These are phyloP conservation scores for Camellia oleifera DNA, from an alignment of 179 eudicot species.

Conservation along the genomic window DNA sequence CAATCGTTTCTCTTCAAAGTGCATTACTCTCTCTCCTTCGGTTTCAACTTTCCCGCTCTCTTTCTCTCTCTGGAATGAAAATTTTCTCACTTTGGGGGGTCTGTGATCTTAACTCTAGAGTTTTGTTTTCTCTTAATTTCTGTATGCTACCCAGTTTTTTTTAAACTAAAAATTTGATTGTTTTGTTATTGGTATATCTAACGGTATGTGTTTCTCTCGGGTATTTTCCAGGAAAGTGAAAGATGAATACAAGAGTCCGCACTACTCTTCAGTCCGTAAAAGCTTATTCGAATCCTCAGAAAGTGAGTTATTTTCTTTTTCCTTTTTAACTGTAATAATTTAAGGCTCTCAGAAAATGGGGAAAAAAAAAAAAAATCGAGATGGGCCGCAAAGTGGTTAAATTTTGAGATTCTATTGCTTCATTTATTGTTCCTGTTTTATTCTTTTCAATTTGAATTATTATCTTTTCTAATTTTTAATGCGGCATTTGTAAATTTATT, in stretches of 20 bases:
- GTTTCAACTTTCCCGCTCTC: slow-evolving; percentile 21
- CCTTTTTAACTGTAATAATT: too few relatives aligned
- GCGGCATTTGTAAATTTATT: background rate
- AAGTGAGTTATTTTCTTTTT: slow-evolving; percentile 12
- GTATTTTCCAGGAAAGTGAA: slow-evolving; percentile 5
- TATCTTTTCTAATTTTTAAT: background rate
- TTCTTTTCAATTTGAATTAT: background rate
- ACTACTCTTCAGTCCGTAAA: slow-evolving; percentile 19
- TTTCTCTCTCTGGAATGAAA: slow-evolving; percentile 3
- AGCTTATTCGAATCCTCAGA: slow-evolving; percentile 30
- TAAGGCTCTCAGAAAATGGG: background rate
- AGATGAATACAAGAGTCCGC: slow-evolving; percentile 18
- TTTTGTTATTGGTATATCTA: background rate
- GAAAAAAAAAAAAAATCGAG: background rate
- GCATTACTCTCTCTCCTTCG: background rate
- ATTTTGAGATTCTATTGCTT: background rate
- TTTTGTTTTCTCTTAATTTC: background rate
- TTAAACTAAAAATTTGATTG: background rate
- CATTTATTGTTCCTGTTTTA: background rate
- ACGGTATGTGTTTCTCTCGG: background rate
- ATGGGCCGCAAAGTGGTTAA: background rate
- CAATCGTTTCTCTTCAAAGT: background rate
- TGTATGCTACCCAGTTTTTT: background rate
- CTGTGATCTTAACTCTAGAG: background rate
- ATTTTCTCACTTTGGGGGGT: background rate